Conservation (phyloP, 768 basidiomycete species). For the Suillus clintonianus region DNA sequence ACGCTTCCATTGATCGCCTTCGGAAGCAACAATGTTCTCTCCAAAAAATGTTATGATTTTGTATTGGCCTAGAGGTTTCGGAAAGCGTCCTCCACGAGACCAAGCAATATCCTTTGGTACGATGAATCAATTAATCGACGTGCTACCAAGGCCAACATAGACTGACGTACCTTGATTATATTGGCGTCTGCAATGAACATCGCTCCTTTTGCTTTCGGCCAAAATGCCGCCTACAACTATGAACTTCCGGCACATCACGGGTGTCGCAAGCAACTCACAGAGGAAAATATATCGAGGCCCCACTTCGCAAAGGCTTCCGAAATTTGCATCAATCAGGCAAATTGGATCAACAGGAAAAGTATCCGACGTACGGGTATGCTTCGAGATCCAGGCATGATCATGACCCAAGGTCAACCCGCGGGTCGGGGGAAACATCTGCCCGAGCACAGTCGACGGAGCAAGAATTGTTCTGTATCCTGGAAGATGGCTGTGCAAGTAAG, state of each 20-base stretch:
- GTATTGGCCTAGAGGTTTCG: slow-evolving; percentile 56
- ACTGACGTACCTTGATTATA: slow-evolving; percentile 37
- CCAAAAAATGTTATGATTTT: slow-evolving; percentile 51
- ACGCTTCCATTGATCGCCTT: slow-evolving; percentile 66
- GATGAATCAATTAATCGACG: background rate
- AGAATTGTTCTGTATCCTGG: slow-evolving; percentile 9
- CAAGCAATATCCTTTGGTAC: slow-evolving; percentile 19
- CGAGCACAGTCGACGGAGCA: background rate
- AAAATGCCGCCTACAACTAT: slow-evolving; percentile 7
- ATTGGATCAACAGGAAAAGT: background rate
- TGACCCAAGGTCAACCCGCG: slow-evolving; percentile 5
- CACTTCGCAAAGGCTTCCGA: slow-evolving; percentile 29
- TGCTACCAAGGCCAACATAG: background rate
- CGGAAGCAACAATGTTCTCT: slow-evolving; percentile 62
- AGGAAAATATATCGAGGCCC: slow-evolving; percentile 40
- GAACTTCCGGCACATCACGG: background rate
- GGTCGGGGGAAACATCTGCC: background rate
- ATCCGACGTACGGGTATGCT: slow-evolving; percentile 6
- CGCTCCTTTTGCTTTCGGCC: slow-evolving; percentile 7
- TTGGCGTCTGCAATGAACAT: slow-evolving; percentile 38
- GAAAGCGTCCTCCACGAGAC: slow-evolving; percentile 39
- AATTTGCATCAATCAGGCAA: background rate
- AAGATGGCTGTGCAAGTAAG: background rate
- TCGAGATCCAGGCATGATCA: slow-evolving; percentile 6
- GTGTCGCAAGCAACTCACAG: slow-evolving; percentile 26